Base-by-base conservation (phyloP, 208 protist species). In the Phytomonas francai region DNA sequence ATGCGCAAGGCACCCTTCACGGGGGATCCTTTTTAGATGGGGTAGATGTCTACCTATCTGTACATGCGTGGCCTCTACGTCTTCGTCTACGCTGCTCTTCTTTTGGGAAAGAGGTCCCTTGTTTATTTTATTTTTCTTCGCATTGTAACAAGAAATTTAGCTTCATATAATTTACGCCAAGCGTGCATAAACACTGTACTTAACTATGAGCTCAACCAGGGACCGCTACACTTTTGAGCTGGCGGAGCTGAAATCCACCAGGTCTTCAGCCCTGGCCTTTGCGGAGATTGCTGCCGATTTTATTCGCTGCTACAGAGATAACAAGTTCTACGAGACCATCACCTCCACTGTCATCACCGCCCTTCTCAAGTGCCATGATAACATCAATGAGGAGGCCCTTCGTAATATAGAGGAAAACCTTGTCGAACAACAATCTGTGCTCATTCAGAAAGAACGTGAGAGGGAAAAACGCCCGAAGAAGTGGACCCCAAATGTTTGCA, bases 171-270 rank as follows among this genome's bases (percentile, higher is more conserved):
- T 54, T 54, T 25, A 19, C 25, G 45, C 0, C 6, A 0, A 54
- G 22, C 45, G 22, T 54, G 22, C 45, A 25, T 25, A 54, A 14
- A 54, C 25, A 54, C 45, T 7, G 7, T 16, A 39, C n/a, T n/a
- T 22, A 60, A 70, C 45, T 49, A 79, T 79, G 74, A 71, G 70
- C 25, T 22, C 12, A 19, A 73, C 74, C 25, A 71, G 72, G 58
- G 86, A 94, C 63, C 67, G 73, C 39, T 87, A 81, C 65, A 89
- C 87, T 39, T 95, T 95, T 60, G 74, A 92, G 79, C 85, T 83
- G 70, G 82, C 80, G 58, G 85, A 93, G 33, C 82, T 87, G 27
- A 87, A 81, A 59, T 62, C 66, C 25, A 83, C 83, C 31, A 67
- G 72, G 59, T 65, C 67, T 8, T 75, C 84, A 14, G 87, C 80